A percentile compares a stretch with the other conserved stretches of the same genome.
These are phyloP conservation scores for Gaeumannomyces sp. DNA, from an alignment of 2,329 filamentous ascomycete genomes.

Conservation along the genomic window DNA sequence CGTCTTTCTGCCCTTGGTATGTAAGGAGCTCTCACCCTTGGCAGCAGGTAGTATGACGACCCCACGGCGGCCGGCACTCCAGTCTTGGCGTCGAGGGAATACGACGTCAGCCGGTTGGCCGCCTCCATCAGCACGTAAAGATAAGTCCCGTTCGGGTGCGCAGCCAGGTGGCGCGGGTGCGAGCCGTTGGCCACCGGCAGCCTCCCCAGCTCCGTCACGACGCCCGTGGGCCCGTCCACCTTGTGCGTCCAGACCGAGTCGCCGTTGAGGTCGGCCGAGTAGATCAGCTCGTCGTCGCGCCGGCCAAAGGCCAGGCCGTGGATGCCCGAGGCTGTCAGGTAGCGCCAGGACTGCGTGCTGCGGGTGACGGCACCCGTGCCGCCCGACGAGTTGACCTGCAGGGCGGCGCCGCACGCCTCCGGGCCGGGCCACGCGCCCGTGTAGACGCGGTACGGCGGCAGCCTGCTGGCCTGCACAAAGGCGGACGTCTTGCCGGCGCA, in stretches of 20 bases:
- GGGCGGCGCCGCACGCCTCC: slow-evolving; percentile 17
- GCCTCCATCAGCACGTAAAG: slow-evolving; percentile 18
- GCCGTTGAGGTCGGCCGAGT: slow-evolving; percentile 18
- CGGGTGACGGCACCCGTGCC: slow-evolving; percentile 5
- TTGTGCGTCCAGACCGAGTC: slow-evolving; percentile 19
- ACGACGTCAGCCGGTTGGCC: slow-evolving; percentile 13
- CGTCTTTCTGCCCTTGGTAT: not conserved
- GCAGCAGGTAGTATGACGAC: slow-evolving; percentile 14
- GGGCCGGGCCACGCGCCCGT: slow-evolving; percentile 15
- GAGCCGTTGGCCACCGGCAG: slow-evolving; percentile 5
- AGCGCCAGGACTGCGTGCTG: slow-evolving; percentile 13
- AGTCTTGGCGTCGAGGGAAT: slow-evolving; percentile 11
- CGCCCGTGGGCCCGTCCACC: slow-evolving; percentile 11
- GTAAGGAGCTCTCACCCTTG: slow-evolving; percentile 1
- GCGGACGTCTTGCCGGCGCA: slow-evolving; percentile 15
- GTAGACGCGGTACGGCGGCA: slow-evolving; percentile 15
- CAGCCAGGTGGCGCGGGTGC: slow-evolving; percentile 15
- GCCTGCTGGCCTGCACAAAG: slow-evolving; percentile 13
- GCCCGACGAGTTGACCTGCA: slow-evolving; percentile 13
- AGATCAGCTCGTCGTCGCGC: slow-evolving; percentile 10
- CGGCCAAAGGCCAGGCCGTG: slow-evolving; percentile 17
- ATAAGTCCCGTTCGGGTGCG: slow-evolving; percentile 14
- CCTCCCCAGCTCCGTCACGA: slow-evolving; percentile 6
- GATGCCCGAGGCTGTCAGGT: slow-evolving; percentile 14
- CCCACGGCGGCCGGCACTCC: slow-evolving; percentile 7